Base-by-base conservation (phyloP, 345 rosid species). In the Mercurialis annua region DNA sequence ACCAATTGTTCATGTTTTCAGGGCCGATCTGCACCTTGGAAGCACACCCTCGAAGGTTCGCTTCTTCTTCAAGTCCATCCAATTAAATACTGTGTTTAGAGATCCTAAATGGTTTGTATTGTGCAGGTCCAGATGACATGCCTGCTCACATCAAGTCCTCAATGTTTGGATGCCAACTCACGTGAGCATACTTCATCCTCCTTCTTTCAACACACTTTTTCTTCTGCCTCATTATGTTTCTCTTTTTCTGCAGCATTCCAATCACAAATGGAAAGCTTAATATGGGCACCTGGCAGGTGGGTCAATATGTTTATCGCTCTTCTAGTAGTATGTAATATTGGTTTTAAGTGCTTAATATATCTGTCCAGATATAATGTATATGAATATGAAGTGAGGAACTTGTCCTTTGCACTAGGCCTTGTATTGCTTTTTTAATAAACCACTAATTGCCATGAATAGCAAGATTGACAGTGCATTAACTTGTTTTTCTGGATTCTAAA, bases 241-340 rank as follows among this genome's bases (percentile, higher is more conserved):
- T 26, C 3, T 66, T 69, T 34, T 67, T 64, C 20, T 79, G 75
- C 85, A 90, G 98, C 76, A 77, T 93, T 71, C 96, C 98, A 56
- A 88, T 90, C 65, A 80, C 94, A 16, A 73, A 93, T 69, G 98
- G 94, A 16, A 75, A 81, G 80, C 96, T 90, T 36, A 89, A 86
- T 77, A 87, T 93, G 88, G 98, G 97, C 74, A 88, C 90, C 46
- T 93, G 98, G 98, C 97, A 93, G 98, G 97, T 89, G 64, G 27
- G 64, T 63, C 0, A n/a, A n/a, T 44, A 47, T 36, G 12, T 57
- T 62, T 50, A n/a, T 2, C 53, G 6, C 27, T 2, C 17, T 6
- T 24, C 40, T 29, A 49, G 21, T 40, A 29, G 18, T 56, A 27
- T 6, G 20, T 30, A 55, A 57, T 57, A 31, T 31, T n/a, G n/a